Conservation (phyloP, 306 rosid genomes). For the Cicer cuneatum region DNA sequence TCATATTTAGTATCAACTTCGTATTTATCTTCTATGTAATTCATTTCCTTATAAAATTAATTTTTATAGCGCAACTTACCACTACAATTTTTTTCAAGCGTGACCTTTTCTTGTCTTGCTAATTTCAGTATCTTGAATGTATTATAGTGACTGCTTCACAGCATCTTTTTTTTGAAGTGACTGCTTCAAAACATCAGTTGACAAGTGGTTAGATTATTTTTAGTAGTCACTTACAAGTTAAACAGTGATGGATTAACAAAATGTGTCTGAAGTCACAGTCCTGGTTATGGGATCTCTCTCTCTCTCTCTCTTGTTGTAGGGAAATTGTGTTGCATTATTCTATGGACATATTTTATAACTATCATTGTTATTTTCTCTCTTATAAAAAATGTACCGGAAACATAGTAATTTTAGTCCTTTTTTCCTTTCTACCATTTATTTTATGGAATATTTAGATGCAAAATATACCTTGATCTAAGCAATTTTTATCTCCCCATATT, state of each 20-base stretch:
- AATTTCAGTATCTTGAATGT: constrained; percentile 5
- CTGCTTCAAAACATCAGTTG: background rate
- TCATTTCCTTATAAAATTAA: constrained; percentile 3
- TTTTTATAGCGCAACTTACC: background rate
- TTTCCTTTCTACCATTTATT: no score
- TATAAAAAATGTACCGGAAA: no score
- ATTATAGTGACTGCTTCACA: no score
- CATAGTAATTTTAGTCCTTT: no score
- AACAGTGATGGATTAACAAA: background rate
- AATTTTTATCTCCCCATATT: no score
- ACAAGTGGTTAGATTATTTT: background rate
- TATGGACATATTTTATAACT: no score
- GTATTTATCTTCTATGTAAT: background rate
- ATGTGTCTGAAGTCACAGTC: background rate
- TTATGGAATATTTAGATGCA: no score
- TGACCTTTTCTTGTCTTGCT: background rate
- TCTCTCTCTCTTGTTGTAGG: no score
- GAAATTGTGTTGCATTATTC: no score
- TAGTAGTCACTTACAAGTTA: background rate
- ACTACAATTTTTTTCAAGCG: background rate
- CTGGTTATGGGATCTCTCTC: background rate
- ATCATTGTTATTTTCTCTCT: no score
- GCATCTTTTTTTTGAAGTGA: no score
- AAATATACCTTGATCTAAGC: no score
- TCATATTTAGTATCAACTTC: background rate